Evolutionary conservation across 306 rosid species (phyloP).

Genomic region (Lablab purpureus): DNA sequence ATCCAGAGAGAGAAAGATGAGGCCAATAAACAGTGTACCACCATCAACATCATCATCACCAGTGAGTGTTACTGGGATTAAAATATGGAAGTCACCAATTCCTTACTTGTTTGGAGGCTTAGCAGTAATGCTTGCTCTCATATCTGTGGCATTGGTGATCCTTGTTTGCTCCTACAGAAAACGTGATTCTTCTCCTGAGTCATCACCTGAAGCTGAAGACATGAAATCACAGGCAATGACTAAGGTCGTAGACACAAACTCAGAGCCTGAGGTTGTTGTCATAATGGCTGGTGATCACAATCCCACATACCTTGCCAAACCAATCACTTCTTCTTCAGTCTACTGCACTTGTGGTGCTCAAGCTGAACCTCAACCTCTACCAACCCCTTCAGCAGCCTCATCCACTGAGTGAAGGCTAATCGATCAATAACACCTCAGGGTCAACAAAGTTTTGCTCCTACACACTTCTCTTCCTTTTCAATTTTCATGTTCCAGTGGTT

Average conservation of each 20-base stretch:
- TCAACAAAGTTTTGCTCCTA: slow-evolving; percentile 43
- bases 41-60: slow-evolving; percentile 41
- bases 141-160: slow-evolving; percentile 69
- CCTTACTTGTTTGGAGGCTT: slow-evolving; percentile 89
- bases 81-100: slow-evolving; percentile 74
- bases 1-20: slow-evolving; percentile 35
- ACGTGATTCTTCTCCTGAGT: slow-evolving; percentile 42
- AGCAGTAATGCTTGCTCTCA: slow-evolving; percentile 61
- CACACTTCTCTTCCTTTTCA: neutral
- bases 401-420: slow-evolving; percentile 18
- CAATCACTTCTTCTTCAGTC: slow-evolving; percentile 32
- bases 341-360: slow-evolving; percentile 47
- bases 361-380: slow-evolving; percentile 1
- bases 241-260: neutral
- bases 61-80: slow-evolving; percentile 2
- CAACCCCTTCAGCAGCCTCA: slow-evolving; percentile 27
- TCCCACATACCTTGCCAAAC: slow-evolving; percentile 56
- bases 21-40: slow-evolving; percentile 50
- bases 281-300: slow-evolving; percentile 55
- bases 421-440: slow-evolving; percentile 3
- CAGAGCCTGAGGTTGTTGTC: slow-evolving; percentile 52
- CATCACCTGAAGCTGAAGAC: slow-evolving; percentile 45
- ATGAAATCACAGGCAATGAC: slow-evolving; percentile 44
- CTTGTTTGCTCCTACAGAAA: slow-evolving; percentile 69
- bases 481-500: slow-evolving; percentile 51